Evolutionary conservation across 371 early-diverging fungal genomes (phyloP).

Genomic region (Rhizopus arrhizus): DNA sequence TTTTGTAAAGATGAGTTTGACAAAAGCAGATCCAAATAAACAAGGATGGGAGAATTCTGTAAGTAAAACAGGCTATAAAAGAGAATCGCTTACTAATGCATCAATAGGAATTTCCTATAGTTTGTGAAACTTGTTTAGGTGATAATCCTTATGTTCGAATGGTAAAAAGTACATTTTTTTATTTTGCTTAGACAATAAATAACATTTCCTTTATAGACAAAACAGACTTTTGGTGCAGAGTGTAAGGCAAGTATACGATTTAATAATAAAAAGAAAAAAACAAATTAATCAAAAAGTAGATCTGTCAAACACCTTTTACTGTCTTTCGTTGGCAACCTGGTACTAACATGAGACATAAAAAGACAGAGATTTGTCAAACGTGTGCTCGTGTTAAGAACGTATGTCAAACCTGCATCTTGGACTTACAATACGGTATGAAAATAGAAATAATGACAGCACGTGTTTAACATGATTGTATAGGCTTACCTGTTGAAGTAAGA

Average conservation of each 20-base stretch:
- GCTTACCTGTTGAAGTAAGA: constrained; percentile 90
- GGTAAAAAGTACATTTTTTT: constrained; percentile 50
- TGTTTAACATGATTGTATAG: constrained; percentile 24
- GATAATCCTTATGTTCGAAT: constrained; percentile 97
- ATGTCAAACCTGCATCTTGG: constrained; percentile 95
- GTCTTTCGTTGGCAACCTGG: constrained; percentile 97
- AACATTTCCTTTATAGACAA: constrained; percentile 57
- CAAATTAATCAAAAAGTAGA: constrained; percentile 34
- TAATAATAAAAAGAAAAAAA: not conserved
- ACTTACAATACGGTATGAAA: constrained; percentile 83
- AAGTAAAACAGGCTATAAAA: constrained; percentile 14
- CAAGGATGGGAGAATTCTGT: constrained; percentile 75
- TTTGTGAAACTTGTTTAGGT: constrained; percentile 97
- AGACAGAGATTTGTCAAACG: constrained; percentile 96
- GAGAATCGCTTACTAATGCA: not conserved
- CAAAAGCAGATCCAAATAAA: constrained; percentile 71
- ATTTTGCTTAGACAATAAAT: not conserved
- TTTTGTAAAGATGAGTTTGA: constrained; percentile 49
- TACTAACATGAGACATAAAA: constrained; percentile 90
- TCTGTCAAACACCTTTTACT: constrained; percentile 93
- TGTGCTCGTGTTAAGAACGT: constrained; percentile 97
- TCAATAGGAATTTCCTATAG: constrained; percentile 77
- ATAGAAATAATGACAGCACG: not conserved
- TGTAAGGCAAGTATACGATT: constrained; percentile 73
- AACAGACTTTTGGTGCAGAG: constrained; percentile 82